Conservation (phyloP, 148 eudicot genomes). For the Talinum fruticosum region DNA sequence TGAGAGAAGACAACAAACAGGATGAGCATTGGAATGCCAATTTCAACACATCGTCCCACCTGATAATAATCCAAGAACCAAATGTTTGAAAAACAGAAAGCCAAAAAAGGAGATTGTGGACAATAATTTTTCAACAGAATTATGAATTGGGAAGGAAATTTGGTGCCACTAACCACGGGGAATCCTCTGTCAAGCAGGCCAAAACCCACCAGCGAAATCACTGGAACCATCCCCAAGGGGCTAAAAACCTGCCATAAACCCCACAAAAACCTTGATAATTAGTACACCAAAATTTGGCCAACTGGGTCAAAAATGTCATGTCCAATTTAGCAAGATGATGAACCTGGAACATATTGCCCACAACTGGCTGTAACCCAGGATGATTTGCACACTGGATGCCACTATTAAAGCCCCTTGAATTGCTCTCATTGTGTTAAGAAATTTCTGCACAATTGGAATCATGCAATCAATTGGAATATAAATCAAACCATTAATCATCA, state of each 20-base stretch:
- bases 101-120: neutral
- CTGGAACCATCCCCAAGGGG: constrained; percentile 94
- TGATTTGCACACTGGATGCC: constrained; percentile 94
- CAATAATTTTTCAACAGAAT: neutral
- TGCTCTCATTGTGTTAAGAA: constrained; percentile 80
- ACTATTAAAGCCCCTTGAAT: constrained; percentile 95
- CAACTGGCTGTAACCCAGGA: constrained; percentile 90
- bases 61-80: constrained; percentile 17
- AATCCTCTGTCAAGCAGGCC: constrained; percentile 96
- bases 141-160: neutral
- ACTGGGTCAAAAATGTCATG: neutral
- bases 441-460: constrained; percentile 46
- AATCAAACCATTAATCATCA: neutral
- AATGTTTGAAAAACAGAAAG: neutral
- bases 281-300: neutral
- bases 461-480: neutral
- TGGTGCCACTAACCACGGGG: constrained; percentile 61
- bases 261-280: neutral
- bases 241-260: constrained; percentile 73
- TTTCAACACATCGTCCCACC: constrained; percentile 90
- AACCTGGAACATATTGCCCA: constrained; percentile 99
- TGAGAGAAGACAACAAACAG: constrained; percentile 90
- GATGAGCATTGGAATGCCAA: constrained; percentile 89
- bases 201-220: constrained; percentile 82
- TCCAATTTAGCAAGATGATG: neutral